Evolutionary conservation across 73 alveolate genomes (phyloP).

Genomic region (Paramecium bursaria): DNA sequence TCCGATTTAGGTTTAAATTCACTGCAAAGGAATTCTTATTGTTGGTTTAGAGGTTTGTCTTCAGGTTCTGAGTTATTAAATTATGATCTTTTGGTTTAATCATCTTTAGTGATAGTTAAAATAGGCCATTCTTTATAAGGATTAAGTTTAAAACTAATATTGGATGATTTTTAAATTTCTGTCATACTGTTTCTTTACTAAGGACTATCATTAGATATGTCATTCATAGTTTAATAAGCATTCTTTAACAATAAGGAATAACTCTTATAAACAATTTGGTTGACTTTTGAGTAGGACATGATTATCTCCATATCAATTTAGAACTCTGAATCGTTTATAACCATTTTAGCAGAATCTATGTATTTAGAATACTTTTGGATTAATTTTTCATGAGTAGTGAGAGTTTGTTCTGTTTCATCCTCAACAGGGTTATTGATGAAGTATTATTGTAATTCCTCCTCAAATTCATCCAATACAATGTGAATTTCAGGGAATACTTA

Average conservation of each 20-base stretch:
- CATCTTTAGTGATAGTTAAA: no score
- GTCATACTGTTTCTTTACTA: no score
- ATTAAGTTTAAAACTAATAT: no score
- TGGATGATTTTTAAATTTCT: no score
- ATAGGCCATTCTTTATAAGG: no score
- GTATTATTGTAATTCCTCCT: conserved; percentile 1
- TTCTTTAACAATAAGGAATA: not conserved
- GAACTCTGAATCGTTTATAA: not conserved
- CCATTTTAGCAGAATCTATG: conserved; percentile 11
- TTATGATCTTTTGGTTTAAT: no score
- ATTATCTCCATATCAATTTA: conserved; percentile 24
- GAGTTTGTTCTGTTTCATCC: not conserved
- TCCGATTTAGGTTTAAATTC: not conserved
- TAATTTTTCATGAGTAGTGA: conserved; percentile 16
- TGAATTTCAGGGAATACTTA: no score
- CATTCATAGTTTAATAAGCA: conserved; percentile 16
- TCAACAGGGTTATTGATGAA: not conserved
- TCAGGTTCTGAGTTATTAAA: conserved; percentile 24
- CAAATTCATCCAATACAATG: no score
- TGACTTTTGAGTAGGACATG: conserved; percentile 17
- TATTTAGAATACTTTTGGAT: not conserved
- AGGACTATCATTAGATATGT: no score
- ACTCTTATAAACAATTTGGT: not conserved
- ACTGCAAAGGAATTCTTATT: conserved; percentile 49
- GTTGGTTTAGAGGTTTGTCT: not conserved